A percentile compares a stretch with the other conserved stretches of the same genome.
Conservation (phyloP, 1,139 yeast species). For the Yarrowia galli region DNA sequence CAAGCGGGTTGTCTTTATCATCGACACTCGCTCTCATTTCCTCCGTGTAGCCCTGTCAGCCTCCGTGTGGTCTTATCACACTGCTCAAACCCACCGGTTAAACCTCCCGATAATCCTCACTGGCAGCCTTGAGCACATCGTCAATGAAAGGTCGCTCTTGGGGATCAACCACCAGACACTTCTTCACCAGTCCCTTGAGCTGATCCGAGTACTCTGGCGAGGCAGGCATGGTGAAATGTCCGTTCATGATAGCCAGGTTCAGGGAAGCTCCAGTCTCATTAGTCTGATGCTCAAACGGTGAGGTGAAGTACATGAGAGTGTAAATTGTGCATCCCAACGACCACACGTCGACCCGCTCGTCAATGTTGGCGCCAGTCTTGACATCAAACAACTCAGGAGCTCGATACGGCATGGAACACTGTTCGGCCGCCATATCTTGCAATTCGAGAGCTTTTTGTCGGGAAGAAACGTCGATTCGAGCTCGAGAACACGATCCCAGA, state of each 20-base stretch:
- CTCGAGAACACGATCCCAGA: slow-evolving; percentile 78
- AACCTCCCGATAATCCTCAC: slow-evolving; percentile 25
- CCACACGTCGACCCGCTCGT: slow-evolving; percentile 88
- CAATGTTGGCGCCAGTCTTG: slow-evolving; percentile 65
- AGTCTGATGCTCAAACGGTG: slow-evolving; percentile 89
- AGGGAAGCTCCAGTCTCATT: slow-evolving; percentile 82
- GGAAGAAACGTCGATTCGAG: slow-evolving; percentile 61
- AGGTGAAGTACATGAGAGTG: slow-evolving; percentile 74
- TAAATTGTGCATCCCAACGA: slow-evolving; percentile 85
- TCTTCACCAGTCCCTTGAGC: slow-evolving; percentile 61
- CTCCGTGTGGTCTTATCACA: no score
- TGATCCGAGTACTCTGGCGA: slow-evolving; percentile 61
- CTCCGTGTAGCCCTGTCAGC: no score
- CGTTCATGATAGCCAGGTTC: slow-evolving; percentile 76
- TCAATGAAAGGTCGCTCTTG: slow-evolving; percentile 67
- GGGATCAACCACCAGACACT: slow-evolving; percentile 69
- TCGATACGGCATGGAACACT: slow-evolving; percentile 84
- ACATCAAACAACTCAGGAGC: slow-evolving; percentile 91
- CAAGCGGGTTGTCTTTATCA: no score
- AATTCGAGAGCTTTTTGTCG: slow-evolving; percentile 77
- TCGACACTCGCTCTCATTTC: neutral
- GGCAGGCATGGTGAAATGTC: slow-evolving; percentile 70
- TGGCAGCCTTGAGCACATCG: slow-evolving; percentile 54
- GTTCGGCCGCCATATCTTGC: slow-evolving; percentile 84
- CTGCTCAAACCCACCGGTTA: neutral